phyloP scores from a whole-genome alignment of 257 asterid genomes.

The Nicotiana sylvestris region DNA sequence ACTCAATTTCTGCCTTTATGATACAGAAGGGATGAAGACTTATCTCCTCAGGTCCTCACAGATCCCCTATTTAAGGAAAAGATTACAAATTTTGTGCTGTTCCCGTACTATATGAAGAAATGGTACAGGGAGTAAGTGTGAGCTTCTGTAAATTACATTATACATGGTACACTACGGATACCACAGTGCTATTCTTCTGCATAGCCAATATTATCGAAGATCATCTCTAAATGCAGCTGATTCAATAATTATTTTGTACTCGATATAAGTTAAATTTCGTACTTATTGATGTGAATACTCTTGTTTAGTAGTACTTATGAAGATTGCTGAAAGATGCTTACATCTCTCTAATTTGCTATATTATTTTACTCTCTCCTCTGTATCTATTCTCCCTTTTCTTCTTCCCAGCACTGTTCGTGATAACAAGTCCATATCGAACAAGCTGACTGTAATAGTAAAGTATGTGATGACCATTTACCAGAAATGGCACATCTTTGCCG shows the following conservation, averaged over 20 bases:
- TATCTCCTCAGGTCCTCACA: background rate
- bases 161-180: background rate
- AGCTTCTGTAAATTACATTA: background rate
- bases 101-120: background rate
- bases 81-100: background rate
- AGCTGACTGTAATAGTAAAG: background rate
- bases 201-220: background rate
- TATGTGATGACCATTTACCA: background rate
- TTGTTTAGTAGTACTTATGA: background rate
- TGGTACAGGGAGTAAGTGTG: background rate
- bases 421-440: background rate
- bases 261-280: background rate
- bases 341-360: background rate
- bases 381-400: background rate
- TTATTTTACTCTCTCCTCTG: background rate
- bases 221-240: background rate
- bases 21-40: background rate
- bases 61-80: background rate
- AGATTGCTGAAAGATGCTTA: constrained; percentile 6
- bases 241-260: background rate
- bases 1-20: background rate
- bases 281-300: background rate
- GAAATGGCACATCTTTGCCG: background rate
- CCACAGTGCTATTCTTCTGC: background rate
- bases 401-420: background rate